Evolutionary conservation across 2,329 filamentous ascomycete species (phyloP), one percentile per base, ranked within the genome.

Genomic region (Fusarium veterinarium): DNA sequence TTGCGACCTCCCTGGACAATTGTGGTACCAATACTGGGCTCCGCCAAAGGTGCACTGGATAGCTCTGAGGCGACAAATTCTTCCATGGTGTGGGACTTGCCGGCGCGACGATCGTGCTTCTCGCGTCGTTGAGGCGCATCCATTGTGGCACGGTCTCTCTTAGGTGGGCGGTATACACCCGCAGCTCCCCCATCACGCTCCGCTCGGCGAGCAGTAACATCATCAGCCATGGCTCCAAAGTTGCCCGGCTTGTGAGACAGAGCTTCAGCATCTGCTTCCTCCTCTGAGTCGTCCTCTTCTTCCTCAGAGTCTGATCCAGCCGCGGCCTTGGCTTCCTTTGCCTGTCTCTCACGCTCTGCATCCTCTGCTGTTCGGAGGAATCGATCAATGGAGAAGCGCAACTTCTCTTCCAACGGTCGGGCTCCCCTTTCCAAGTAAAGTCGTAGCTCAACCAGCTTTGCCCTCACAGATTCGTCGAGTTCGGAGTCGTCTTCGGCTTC

Each of bases 311-410:
- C 75, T 2, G 73, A 75, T 10, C 60, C 74, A 33, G 62, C 75
- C 65, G 76, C 83, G 42, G 61, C 76, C 76, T 33, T 64, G 9
- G 75, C 68, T 33, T 75, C 78, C 14, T 81, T 81, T 5, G 80
- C 79, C 48, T 83, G 83, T 7, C 81, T 81, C 77, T 83, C 55
- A 77, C 82, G 85, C 71, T 91, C 88, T 8, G 90, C 88, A 75
- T 95, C 92, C 69, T 97, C 93, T 40, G 95, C 95, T 0, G 94
- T 93, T 71, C 94, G 92, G 25, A 99, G 87, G 31, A 98, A 95
- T 79, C 97, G 96, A 82, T 98, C 95, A 77, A 99, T 94, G 80
- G 98, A 95, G 83, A 98, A 99, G 74, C 95, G 95, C 69, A 99
- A 84, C 76, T 95, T 93, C 74, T 92, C 92, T 83, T 99, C 97